Conservation (phyloP, 2,329 filamentous ascomycete species). For the Xenoacremonium recifei region DNA sequence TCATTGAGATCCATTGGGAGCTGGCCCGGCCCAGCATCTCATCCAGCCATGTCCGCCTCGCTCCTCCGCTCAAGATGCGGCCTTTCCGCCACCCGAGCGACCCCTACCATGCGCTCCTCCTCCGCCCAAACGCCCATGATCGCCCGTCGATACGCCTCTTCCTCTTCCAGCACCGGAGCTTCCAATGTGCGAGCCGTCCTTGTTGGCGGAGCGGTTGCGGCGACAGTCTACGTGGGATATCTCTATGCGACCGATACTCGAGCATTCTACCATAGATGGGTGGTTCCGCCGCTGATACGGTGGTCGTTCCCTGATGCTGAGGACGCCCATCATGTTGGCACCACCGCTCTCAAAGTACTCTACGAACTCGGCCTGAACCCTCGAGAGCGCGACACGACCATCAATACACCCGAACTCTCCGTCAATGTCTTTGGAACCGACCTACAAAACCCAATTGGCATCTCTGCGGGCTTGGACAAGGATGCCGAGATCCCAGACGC, state of each 20-base stretch:
- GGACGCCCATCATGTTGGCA: constrained; percentile 85
- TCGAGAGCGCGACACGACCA: constrained; percentile 64
- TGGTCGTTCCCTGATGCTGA: constrained; percentile 73
- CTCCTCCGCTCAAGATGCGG: constrained; percentile 23
- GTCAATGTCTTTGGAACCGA: constrained; percentile 69
- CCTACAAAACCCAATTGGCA: constrained; percentile 84
- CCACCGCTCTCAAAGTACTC: constrained; percentile 66
- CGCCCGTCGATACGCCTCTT: constrained; percentile 32
- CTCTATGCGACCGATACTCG: constrained; percentile 74
- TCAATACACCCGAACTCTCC: constrained; percentile 32
- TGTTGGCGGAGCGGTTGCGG: constrained; percentile 40
- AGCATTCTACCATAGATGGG: constrained; percentile 66
- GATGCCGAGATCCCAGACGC: constrained; percentile 84
- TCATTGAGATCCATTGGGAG: constrained; percentile 28
- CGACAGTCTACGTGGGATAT: constrained; percentile 50
- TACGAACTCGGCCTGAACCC: constrained; percentile 76
- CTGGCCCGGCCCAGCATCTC: constrained; percentile 25
- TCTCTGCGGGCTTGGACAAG: constrained; percentile 95
- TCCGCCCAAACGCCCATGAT: constrained; percentile 17
- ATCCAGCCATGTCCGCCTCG: constrained; percentile 24
- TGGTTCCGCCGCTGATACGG: constrained; percentile 65
- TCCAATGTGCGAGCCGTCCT: constrained; percentile 34
- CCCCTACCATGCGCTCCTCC: constrained; percentile 17
- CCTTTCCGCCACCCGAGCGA: constrained; percentile 15
- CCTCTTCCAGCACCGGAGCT: constrained; percentile 27